Base-by-base conservation (phyloP, 192 early-diverging fungal species). In the Funneliformis geosporum region DNA sequence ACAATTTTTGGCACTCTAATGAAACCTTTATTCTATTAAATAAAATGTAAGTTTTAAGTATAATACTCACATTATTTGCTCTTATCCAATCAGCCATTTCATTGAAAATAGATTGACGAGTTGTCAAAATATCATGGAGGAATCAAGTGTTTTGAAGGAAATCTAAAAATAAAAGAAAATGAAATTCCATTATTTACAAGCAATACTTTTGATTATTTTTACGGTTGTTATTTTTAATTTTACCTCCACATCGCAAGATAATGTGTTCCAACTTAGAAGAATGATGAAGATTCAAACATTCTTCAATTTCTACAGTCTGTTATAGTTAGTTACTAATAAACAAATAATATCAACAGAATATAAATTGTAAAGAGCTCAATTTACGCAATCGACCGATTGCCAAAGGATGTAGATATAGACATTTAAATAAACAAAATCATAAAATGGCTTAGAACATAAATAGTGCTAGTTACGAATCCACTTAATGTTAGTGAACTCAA, bases 291-390 rank as follows among this genome's bases (percentile, higher is more conserved):
- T 65, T 68, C 27, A 88, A 65, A 59, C 84, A 90, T 40, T 90
- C 89, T 39, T 90, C 89, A 77, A 90, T 69, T 75, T 90, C 89
- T 0, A 89, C 86, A 21, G 83, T 83, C 88, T 89, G 50, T 39
- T 27, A 8, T 9, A 28, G 23, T n/a, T 69, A 40, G 23, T 25
- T 39, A 55, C 21, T 55, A 21, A 21, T 55, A 21, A 55, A 6
- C 50, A 55, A 55, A 55, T n/a, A 0, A 0, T 33, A 55, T 8
- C 12, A 21, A 44, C 38, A 10, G 2, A 18, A 43, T 21, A 27
- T 25, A 2, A 61, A 33, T 43, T 89, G 85, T 14, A 89, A 55
- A 14, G 66, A 61, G 18, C 82, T 59, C 27, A 89, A 61, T 39
- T 87, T 85, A 23, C 78, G 76, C 25, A 86, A 46, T 11, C 87